Base-by-base conservation (phyloP, 495 filamentous ascomycete genomes). In the Aspergillus avenaceus region DNA sequence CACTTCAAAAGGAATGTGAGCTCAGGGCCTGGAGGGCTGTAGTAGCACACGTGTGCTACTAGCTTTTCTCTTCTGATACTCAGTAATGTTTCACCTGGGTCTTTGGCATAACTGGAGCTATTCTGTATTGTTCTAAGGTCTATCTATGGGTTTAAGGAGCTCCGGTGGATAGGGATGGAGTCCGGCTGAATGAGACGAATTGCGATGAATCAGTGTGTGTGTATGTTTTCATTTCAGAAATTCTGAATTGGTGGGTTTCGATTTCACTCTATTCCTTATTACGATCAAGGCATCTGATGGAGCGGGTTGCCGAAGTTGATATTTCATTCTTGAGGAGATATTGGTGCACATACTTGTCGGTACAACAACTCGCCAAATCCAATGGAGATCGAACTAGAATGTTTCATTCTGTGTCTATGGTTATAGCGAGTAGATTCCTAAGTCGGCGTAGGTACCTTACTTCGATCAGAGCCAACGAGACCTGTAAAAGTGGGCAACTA, bases 111-210 rank as follows among this genome's bases (percentile, higher is more conserved):
- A 31, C 19, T 24, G 28, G 29, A 31, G 28, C 45, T 34, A n/a
- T 28, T 23, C 21, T 32, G 14, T 47, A 37, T 49, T 40, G 47
- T 59, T 51, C 42, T 52, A 52, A 14, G 16, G 41, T 46, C 52
- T 40, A 36, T 38, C 29, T 28, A 19, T 47, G 29, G 38, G 41
- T 44, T 49, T 25, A 49, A 25, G 40, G 31, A 40, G 23, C 51
- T 48, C 32, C 43, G 44, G 37, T 53, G 42, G 36, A 54, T 40
- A 18, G 51, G 37, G 8, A 43, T 25, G 49, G 49, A 49, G 45
- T 54, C 27, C 13, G 45, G 47, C 41, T 25, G 24, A 38, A 37
- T 44, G 28, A 49, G 32, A 52, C 22, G 41, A 22, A 45, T 38
- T 52, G 38, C 29, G 31, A 52, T 43, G 41, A 36, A 40, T 28